Conservation (phyloP, 805 yeast genomes). For the Ogataea sp. region DNA sequence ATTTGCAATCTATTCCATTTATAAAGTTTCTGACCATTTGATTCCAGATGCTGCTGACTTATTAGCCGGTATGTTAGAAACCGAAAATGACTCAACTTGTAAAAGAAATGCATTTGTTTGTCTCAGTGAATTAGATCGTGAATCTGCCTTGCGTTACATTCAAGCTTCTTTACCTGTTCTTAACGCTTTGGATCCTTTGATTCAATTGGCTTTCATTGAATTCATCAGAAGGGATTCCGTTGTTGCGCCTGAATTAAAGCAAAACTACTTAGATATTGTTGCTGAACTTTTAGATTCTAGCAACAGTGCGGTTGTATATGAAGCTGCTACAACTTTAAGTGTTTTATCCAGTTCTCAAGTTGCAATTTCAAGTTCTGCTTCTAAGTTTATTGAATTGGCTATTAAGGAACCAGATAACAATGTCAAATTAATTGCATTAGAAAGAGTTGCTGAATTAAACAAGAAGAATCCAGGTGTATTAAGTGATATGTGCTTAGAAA, state of each 20-base stretch:
- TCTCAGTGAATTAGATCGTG: slow-evolving; percentile 74
- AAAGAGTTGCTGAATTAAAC: slow-evolving; percentile 73
- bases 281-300: slow-evolving; percentile 65
- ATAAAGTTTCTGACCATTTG: slow-evolving; percentile 74
- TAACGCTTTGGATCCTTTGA: slow-evolving; percentile 64
- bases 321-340: slow-evolving; percentile 79
- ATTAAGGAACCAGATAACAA: slow-evolving; percentile 92
- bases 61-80: slow-evolving; percentile 59
- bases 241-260: slow-evolving; percentile 52
- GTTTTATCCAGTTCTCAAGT: slow-evolving; percentile 48
- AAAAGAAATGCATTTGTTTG: slow-evolving; percentile 93
- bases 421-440: slow-evolving; percentile 86
- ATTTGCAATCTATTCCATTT: slow-evolving; percentile 79
- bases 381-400: slow-evolving; percentile 81
- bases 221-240: slow-evolving; percentile 80
- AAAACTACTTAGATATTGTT: slow-evolving; percentile 65
- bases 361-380: slow-evolving; percentile 70
- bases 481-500: slow-evolving; percentile 77
- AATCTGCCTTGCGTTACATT: slow-evolving; percentile 73
- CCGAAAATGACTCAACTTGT: slow-evolving; percentile 89
- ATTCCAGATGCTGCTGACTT: slow-evolving; percentile 95
- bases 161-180: slow-evolving; percentile 59
- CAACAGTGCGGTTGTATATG: slow-evolving; percentile 73
- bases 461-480: slow-evolving; percentile 70
- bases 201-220: slow-evolving; percentile 86